Conservation (phyloP, 495 filamentous ascomycete species). For the Xylaria venustula region DNA sequence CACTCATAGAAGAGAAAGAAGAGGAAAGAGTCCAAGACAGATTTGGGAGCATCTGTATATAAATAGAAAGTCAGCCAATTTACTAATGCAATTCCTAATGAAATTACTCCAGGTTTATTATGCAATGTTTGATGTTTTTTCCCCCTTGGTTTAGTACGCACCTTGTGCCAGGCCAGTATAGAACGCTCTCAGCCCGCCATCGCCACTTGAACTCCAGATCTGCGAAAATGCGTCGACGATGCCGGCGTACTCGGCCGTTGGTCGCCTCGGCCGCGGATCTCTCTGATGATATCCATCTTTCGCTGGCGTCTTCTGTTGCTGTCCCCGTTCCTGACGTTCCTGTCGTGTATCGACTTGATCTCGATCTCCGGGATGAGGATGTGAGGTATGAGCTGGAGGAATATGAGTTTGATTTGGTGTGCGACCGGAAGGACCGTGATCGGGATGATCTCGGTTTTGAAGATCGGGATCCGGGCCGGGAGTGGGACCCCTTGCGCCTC, state of each 20-base stretch:
- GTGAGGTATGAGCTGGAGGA: constrained; percentile 7
- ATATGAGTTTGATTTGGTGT: background rate
- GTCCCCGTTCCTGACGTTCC: too few relatives aligned
- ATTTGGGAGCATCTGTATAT: constrained; percentile 13
- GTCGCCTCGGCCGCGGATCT: constrained; percentile 1
- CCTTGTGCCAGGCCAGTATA: constrained; percentile 75
- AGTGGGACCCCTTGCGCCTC: background rate
- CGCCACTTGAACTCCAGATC: constrained; percentile 72
- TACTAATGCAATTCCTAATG: too few relatives aligned
- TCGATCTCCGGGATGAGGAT: background rate
- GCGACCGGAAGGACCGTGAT: background rate
- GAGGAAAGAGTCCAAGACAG: constrained; percentile 19
- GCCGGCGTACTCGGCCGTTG: constrained; percentile 46
- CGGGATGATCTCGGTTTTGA: too few relatives aligned
- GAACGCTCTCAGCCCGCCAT: constrained; percentile 68
- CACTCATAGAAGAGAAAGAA: constrained; percentile 77
- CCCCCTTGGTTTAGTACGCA: too few relatives aligned
- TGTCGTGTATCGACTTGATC: constrained; percentile 13
- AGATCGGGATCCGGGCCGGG: background rate
- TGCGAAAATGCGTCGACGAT: constrained; percentile 66
- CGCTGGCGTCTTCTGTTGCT: background rate
- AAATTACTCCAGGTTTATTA: too few relatives aligned
- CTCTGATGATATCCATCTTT: too few relatives aligned
- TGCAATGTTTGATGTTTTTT: too few relatives aligned
- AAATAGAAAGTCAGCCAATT: background rate